Evolutionary conservation across 139 green algal species (phyloP), one percentile per base, ranked within the genome.

Genomic region (Chlamydomonas schloesseri): DNA sequence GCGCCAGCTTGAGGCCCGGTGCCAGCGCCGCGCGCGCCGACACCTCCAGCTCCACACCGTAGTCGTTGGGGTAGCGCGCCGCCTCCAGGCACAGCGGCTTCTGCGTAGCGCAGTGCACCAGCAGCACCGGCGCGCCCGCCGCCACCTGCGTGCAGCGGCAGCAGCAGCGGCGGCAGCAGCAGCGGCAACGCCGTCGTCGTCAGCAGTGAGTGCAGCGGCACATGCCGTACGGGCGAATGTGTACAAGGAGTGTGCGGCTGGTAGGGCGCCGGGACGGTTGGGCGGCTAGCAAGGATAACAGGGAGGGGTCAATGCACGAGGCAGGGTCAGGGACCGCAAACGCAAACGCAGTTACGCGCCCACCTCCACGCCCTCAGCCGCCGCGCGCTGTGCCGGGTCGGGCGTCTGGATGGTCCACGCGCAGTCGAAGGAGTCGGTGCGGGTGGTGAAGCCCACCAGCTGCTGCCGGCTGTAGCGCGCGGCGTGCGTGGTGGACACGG

Each of bases 381-480:
- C 55, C 1, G 82, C 73, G 24, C 89, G 83, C 69, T 78, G 20
- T 2, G 64, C 33, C 24, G 87, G 86, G 60, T 93, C 89, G 1
- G 89, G 86, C 6, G 89, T 93, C 24, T 88, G 47, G 31, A 93
- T 86, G 47, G 82, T 75, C 84, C 86, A 94, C 28, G 86, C 92
- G 64, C 72, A 91, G 73, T 93, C 92, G 88, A 88, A 95, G 15
- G 47, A 80, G 58, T 87, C 58, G 33, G 31, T 34, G 20, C 81
- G 75, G 18, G 37, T 71, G 17, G 88, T 92, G 78, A 93, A 91
- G 58, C 83, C 89, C 62, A 94, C 88, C 81, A 93, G 82, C 89
- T 93, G 91, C 67, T 91, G 83, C 50, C 90, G 85, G 58, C 71
- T 82, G 91, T 91, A 91, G 83, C 92, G 91, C 10, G 83, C 81